Conservation (phyloP, 768 basidiomycete genomes). For the Naganishia kalamii region DNA sequence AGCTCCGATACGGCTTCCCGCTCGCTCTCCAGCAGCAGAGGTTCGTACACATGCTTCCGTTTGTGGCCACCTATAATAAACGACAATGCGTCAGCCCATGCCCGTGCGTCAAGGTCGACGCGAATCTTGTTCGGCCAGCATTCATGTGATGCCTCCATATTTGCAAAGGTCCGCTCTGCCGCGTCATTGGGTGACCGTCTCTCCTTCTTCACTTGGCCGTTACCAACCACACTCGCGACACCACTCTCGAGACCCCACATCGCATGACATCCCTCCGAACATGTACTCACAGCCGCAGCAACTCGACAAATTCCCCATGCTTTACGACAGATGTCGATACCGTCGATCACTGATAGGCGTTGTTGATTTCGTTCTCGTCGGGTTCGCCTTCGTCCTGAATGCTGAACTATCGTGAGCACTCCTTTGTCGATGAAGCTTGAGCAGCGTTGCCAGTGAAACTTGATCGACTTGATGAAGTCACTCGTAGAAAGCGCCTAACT, state of each 20-base stretch:
- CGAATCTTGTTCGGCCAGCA: too few relatives aligned
- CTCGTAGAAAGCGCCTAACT: not conserved
- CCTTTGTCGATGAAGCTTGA: not conserved
- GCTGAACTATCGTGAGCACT: not conserved
- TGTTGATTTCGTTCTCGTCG: not conserved
- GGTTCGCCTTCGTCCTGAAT: not conserved
- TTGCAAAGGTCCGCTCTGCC: too few relatives aligned
- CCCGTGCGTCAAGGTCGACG: not conserved
- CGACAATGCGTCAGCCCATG: not conserved
- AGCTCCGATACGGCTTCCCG: conserved; percentile 96
- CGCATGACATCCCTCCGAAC: not conserved
- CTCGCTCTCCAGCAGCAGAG: conserved; percentile 55
- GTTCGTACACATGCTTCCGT: conserved; percentile 46
- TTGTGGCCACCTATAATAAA: conserved; percentile 34
- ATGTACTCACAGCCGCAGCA: conserved; percentile 24
- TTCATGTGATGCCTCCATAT: too few relatives aligned
- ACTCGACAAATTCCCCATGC: conserved; percentile 24
- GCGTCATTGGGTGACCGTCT: too few relatives aligned
- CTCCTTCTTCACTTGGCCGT: too few relatives aligned
- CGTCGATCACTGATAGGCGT: not conserved
- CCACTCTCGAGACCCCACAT: not conserved
- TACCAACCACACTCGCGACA: too few relatives aligned
- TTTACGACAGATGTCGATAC: not conserved
- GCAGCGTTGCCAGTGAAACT: not conserved
- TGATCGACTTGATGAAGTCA: conserved; percentile 3